Conservation (phyloP, 257 asterid genomes). For the Datura wrightii region DNA sequence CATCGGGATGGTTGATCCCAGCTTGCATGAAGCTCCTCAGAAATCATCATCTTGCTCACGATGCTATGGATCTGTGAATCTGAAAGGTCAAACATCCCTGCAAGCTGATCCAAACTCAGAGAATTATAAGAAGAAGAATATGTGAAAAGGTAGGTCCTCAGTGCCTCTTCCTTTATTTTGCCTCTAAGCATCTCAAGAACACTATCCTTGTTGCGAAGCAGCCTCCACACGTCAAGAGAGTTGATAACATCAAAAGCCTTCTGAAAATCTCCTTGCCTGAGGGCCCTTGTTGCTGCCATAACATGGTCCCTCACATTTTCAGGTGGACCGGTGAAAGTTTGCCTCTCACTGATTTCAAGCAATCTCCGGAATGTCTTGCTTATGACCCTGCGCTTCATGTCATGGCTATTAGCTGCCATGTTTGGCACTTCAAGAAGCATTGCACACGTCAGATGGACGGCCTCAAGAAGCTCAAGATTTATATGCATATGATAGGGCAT, state of each 20-base stretch:
- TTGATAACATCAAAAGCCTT: conserved; percentile 69
- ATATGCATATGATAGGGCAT: conserved; percentile 99
- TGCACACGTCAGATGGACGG: conserved; percentile 90
- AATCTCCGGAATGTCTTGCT: conserved; percentile 85
- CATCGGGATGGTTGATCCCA: conserved; percentile 95
- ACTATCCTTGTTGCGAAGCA: conserved; percentile 66
- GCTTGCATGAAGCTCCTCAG: conserved; percentile 89
- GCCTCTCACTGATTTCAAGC: conserved; percentile 86
- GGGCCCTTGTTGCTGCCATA: conserved; percentile 92
- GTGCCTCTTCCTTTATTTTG: conserved; percentile 89
- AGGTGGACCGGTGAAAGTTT: conserved; percentile 90
- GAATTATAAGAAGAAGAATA: conserved; percentile 78
- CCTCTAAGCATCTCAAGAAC: conserved; percentile 83
- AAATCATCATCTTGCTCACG: conserved; percentile 87
- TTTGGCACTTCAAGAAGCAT: conserved; percentile 97
- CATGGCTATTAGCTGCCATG: conserved; percentile 91
- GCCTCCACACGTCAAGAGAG: conserved; percentile 87
- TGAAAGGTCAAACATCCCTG: conserved; percentile 80
- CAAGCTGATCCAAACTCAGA: conserved; percentile 75
- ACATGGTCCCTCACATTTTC: conserved; percentile 96
- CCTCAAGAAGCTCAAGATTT: conserved; percentile 96
- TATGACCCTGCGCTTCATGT: conserved; percentile 79
- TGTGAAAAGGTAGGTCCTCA: conserved; percentile 85
- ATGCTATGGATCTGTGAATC: conserved; percentile 69
- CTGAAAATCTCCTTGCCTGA: conserved; percentile 78